phyloP scores from a whole-genome alignment of 2,329 filamentous ascomycete genomes.

The Dactylellina leptospora region DNA sequence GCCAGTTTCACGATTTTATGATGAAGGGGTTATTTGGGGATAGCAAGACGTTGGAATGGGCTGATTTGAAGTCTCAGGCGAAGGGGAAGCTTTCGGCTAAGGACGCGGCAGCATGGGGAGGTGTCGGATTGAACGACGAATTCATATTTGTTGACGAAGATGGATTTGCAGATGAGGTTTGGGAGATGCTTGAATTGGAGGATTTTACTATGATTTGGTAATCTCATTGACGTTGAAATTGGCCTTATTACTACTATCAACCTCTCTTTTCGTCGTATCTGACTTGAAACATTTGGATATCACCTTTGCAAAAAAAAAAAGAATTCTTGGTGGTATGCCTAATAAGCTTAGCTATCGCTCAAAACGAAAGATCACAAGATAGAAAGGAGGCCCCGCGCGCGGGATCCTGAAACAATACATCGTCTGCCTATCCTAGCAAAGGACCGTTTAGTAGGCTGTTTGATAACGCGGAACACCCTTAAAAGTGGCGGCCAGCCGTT shows the following conservation, averaged over 20 bases:
- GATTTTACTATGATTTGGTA: slow-evolving; percentile 46
- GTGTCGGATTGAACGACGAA: slow-evolving; percentile 20
- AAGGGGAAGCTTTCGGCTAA: not conserved
- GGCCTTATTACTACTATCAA: too few species aligned
- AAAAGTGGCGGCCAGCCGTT: slow-evolving; percentile 76
- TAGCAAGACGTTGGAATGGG: slow-evolving; percentile 19
- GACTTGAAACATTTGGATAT: too few species aligned
- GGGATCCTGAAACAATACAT: too few species aligned
- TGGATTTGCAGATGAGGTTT: slow-evolving; percentile 42
- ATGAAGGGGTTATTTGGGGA: slow-evolving; percentile 48
- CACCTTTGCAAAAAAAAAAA: too few species aligned
- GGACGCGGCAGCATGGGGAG: slow-evolving; percentile 20
- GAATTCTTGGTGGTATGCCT: too few species aligned
- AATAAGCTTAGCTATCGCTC: too few species aligned
- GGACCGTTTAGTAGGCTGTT: slow-evolving; percentile 34
- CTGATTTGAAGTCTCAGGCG: slow-evolving; percentile 12
- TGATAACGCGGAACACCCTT: slow-evolving; percentile 43
- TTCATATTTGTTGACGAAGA: slow-evolving; percentile 40
- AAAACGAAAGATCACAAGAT: too few species aligned
- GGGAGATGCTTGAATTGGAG: slow-evolving; percentile 47
- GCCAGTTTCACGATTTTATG: slow-evolving; percentile 25
- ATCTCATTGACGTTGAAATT: not conserved
- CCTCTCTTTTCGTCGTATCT: too few species aligned
- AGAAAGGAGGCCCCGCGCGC: too few species aligned
- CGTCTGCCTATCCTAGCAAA: too few species aligned